Evolutionary conservation across 2,329 filamentous ascomycete genomes (phyloP).

Genomic region (Harringtonia aguacate): DNA sequence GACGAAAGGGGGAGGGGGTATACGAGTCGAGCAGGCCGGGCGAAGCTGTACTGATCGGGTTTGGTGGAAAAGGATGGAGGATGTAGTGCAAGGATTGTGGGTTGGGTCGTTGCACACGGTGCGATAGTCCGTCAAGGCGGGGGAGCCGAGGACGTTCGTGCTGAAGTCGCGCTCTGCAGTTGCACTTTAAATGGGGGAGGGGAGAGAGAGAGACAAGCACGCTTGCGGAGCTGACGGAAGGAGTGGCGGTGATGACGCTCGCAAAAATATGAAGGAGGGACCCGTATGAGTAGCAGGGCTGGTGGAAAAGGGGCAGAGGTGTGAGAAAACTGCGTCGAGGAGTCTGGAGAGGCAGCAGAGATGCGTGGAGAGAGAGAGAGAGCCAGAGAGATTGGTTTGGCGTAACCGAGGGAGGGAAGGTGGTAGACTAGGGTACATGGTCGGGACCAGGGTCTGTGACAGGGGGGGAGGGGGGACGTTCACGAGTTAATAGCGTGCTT

Average conservation of each 20-base stretch:
- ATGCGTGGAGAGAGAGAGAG: not conserved
- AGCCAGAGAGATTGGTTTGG: slow-evolving; percentile 11
- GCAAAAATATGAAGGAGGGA: too few relatives aligned
- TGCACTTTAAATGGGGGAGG: too few relatives aligned
- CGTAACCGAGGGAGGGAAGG: slow-evolving; percentile 19
- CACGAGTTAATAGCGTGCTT: slow-evolving; percentile 3
- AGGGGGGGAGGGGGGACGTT: slow-evolving; percentile 1
- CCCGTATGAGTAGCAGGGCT: too few relatives aligned
- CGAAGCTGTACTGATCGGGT: slow-evolving; percentile 28
- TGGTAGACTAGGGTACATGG: slow-evolving; percentile 11
- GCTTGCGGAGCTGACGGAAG: too few relatives aligned
- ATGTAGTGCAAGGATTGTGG: not conserved
- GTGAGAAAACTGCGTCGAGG: slow-evolving; percentile 36
- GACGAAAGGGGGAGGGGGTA: not conserved
- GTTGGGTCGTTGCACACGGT: slow-evolving; percentile 12
- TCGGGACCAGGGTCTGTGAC: slow-evolving; percentile 6
- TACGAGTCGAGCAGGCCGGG: not conserved
- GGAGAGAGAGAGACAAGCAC: too few relatives aligned
- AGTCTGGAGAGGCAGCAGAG: slow-evolving; percentile 11
- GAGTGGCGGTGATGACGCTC: too few relatives aligned
- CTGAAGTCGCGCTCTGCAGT: too few relatives aligned
- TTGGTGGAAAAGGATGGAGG: slow-evolving; percentile 22
- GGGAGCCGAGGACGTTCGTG: not conserved
- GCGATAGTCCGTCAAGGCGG: slow-evolving; percentile 2
- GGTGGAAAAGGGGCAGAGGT: slow-evolving; percentile 11